Base-by-base conservation (phyloP, 2,329 filamentous ascomycete species). In the Calcarisporium arbuscula region DNA sequence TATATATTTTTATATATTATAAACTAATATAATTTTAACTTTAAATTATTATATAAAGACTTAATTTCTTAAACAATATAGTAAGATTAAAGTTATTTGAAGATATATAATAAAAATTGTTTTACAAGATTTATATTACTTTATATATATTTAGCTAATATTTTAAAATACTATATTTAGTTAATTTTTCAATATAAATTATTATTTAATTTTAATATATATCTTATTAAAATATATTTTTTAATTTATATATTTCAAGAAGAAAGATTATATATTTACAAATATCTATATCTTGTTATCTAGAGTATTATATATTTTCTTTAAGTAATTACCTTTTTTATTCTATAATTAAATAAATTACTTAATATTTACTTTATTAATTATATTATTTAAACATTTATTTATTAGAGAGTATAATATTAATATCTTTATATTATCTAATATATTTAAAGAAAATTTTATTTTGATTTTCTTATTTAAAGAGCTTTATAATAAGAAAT, bases 91-190 rank as follows among this genome's bases (percentile, higher is more conserved):
- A n/a, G n/a, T n/a, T n/a, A n/a, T n/a, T n/a, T n/a, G n/a, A n/a
- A n/a, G n/a, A n/a, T n/a, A n/a, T n/a, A n/a, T n/a, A n/a, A n/a
- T n/a, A n/a, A n/a, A n/a, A n/a, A n/a, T n/a, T n/a, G n/a, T n/a
- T n/a, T n/a, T n/a, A n/a, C n/a, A n/a, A n/a, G n/a, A n/a, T n/a
- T n/a, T n/a, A n/a, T n/a, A n/a, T n/a, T n/a, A n/a, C n/a, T n/a
- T n/a, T n/a, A n/a, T n/a, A n/a, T n/a, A n/a, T n/a, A n/a, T n/a
- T n/a, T n/a, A n/a, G n/a, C n/a, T n/a, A n/a, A n/a, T n/a, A n/a
- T n/a, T n/a, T n/a, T n/a, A 25, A 9, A 25, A 25, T 25, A 25
- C n/a, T 25, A 25, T 25, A 9, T 36, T 36, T 36, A 22, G 14
- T 22, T 29, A 29, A n/a, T n/a, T n/a, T n/a, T n/a, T n/a, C n/a